Evolutionary conservation across 257 asterid genomes (phyloP).

Genomic region (Henckelia pumila): DNA sequence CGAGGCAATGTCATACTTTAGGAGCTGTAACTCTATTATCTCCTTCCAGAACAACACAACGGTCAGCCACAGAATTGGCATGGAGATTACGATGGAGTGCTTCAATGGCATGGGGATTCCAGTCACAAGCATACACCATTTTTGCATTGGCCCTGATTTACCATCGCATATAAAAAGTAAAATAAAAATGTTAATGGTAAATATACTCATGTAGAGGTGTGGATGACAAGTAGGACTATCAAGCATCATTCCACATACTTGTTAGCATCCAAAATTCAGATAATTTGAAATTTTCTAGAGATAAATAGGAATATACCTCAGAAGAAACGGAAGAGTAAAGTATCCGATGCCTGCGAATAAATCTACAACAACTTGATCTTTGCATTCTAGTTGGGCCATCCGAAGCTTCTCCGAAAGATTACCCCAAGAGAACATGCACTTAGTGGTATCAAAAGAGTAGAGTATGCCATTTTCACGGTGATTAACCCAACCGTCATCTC

Average conservation of each 20-base stretch:
- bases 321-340: slow-evolving; percentile 90
- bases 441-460: slow-evolving; percentile 86
- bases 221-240: neutral
- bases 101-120: slow-evolving; percentile 90
- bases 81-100: slow-evolving; percentile 74
- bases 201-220: slow-evolving; percentile 5
- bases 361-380: slow-evolving; percentile 82
- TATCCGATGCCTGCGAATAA: slow-evolving; percentile 95
- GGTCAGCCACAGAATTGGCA: slow-evolving; percentile 76
- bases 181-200: neutral
- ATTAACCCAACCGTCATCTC: slow-evolving; percentile 89
- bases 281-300: neutral
- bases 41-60: slow-evolving; percentile 82
- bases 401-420: slow-evolving; percentile 96
- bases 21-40: slow-evolving; percentile 88
- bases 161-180: slow-evolving; percentile 16
- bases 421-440: slow-evolving; percentile 99
- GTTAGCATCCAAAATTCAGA: neutral
- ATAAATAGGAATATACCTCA: slow-evolving; percentile 45
- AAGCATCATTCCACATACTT: neutral
- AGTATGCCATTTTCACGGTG: slow-evolving; percentile 91
- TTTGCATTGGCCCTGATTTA: slow-evolving; percentile 71
- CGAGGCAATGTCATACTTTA: slow-evolving; percentile 44
- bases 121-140: slow-evolving; percentile 91
- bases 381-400: slow-evolving; percentile 70